phyloP scores from a whole-genome alignment of 805 yeast genomes.

The Pichia cabralensis region DNA sequence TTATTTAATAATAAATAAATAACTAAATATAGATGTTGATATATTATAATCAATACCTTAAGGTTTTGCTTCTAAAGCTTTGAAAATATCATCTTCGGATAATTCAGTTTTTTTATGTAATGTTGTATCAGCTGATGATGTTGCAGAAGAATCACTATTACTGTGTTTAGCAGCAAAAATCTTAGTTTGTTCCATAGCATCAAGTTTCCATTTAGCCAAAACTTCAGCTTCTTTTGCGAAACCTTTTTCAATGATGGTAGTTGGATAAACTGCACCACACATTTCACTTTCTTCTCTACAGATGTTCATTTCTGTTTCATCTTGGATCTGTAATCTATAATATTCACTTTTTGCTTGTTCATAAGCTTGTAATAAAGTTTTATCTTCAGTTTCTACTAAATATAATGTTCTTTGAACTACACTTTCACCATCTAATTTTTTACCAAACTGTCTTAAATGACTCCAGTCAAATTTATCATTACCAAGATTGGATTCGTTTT shows the following conservation, averaged over 20 bases:
- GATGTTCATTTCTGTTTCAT: constrained; percentile 63
- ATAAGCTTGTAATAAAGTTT: constrained; percentile 54
- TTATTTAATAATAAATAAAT: not conserved
- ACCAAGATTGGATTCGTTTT: constrained; percentile 54
- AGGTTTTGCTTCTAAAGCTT: not conserved
- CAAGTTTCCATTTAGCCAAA: constrained; percentile 63
- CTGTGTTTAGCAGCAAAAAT: constrained; percentile 35
- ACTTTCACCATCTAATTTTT: constrained; percentile 81
- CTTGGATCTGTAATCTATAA: constrained; percentile 74
- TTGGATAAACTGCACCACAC: constrained; percentile 70
- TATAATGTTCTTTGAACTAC: constrained; percentile 69
- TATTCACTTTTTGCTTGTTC: constrained; percentile 83
- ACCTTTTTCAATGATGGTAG: constrained; percentile 56
- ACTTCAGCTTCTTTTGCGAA: constrained; percentile 59
- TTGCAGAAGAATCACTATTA: constrained; percentile 21
- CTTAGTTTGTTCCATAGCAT: constrained; percentile 58
- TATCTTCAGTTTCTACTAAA: constrained; percentile 30
- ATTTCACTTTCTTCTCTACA: constrained; percentile 75
- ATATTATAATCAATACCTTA: too few relatives aligned
- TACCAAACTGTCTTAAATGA: constrained; percentile 56
- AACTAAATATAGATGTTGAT: too few relatives aligned
- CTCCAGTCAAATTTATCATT: constrained; percentile 59
- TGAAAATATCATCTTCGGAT: constrained; percentile 17
- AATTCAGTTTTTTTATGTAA: constrained; percentile 13
- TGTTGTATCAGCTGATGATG: constrained; percentile 13